Conservation (phyloP, 2,329 filamentous ascomycete species). For the Myriosclerotinia scirpicola region DNA sequence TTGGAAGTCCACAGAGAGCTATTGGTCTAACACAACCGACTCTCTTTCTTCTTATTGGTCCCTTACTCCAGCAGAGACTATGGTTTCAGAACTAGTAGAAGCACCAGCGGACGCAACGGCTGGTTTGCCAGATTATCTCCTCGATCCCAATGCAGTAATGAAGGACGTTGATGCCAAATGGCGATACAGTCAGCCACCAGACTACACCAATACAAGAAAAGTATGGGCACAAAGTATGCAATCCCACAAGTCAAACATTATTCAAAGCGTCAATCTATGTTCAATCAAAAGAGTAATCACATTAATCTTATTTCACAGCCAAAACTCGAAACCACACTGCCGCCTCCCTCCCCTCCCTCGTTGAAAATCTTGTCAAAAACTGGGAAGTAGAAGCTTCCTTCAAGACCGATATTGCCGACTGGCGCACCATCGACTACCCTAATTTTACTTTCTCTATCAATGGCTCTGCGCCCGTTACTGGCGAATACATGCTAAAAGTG, state of each 20-base stretch:
- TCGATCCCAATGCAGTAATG: conserved; percentile 58
- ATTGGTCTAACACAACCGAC: background rate
- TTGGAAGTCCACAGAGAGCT: background rate
- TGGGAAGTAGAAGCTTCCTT: conserved; percentile 72
- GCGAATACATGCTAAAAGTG: conserved; percentile 64
- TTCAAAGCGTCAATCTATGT: background rate
- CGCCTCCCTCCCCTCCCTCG: conserved; percentile 57
- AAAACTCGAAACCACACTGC: conserved; percentile 57
- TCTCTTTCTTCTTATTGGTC: background rate
- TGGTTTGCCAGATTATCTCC: conserved; percentile 56
- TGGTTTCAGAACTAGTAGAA: conserved; percentile 13
- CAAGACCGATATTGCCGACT: conserved; percentile 60
- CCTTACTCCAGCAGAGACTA: background rate
- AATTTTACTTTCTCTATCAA: conserved; percentile 66
- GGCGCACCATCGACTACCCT: conserved; percentile 61
- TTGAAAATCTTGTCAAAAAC: conserved; percentile 71
- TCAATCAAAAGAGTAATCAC: background rate
- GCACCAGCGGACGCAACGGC: conserved; percentile 26
- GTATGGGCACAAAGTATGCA: conserved; percentile 58
- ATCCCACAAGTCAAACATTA: background rate
- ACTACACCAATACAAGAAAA: conserved; percentile 63
- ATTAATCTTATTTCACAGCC: conserved; percentile 44
- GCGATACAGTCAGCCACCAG: conserved; percentile 60
- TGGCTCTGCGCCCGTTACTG: conserved; percentile 55
- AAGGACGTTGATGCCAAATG: conserved; percentile 54